Percentiles rank a stretch among this genome's conserved stretches.
phyloP scores from a whole-genome alignment of 257 asterid genomes.

The Rauvolfia tetraphylla region DNA sequence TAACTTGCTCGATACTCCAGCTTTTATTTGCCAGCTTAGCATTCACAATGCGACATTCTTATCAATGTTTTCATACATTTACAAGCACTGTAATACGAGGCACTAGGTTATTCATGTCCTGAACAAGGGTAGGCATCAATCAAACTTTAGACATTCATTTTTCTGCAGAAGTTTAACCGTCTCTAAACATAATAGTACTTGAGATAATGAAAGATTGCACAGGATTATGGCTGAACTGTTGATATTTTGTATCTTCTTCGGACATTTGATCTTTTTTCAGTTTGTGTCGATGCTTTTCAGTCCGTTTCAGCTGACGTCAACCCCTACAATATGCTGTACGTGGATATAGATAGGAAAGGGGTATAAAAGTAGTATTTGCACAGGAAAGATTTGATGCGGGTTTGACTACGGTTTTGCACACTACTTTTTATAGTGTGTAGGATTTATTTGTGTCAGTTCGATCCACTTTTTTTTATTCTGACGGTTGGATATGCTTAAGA shows the following conservation, averaged over 20 bases:
- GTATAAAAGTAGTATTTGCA: background rate
- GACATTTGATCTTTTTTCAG: background rate
- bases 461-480: too few relatives aligned
- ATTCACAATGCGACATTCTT: background rate
- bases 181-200: background rate
- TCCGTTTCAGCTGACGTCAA: background rate
- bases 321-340: background rate
- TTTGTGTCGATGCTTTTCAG: background rate
- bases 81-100: background rate
- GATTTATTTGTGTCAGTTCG: too few relatives aligned
- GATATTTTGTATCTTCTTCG: background rate
- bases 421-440: too few relatives aligned
- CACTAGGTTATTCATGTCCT: background rate
- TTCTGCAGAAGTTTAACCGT: background rate
- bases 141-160: background rate
- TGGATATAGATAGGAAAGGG: background rate
- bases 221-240: background rate
- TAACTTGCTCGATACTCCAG: background rate
- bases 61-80: background rate
- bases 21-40: background rate
- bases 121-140: background rate
- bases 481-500: too few relatives aligned
- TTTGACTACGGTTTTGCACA: too few relatives aligned
- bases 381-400: background rate
- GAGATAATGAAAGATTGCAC: background rate